Base-by-base conservation (phyloP, 331 rosid genomes). In the Acacia concinna region DNA sequence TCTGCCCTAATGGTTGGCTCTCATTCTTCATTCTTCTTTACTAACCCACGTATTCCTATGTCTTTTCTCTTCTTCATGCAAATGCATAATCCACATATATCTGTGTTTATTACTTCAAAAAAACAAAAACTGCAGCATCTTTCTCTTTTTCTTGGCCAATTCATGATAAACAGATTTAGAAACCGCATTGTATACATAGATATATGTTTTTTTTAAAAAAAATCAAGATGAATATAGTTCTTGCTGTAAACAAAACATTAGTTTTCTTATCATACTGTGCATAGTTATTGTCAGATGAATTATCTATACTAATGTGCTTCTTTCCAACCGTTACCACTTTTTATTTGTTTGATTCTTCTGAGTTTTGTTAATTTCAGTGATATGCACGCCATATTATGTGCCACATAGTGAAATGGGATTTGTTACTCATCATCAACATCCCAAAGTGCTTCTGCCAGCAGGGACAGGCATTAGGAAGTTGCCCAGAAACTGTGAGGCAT, bases 1-100 rank as follows among this genome's bases (percentile, higher is more conserved):
- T 91, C 75, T 79, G 74, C 77, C 82, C 92, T 28, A 88, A 86
- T 78, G 92, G 97, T 93, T n/a, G 17, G 5, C 41, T 32, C 44
- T 34, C 44, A 18, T 9, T 27, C 13, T 40, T 30, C 9, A 31
- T 28, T 37, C 9, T 12, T 27, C 65, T 25, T 20, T 13, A 6
- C 28, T 6, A 21, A n/a, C 60, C 27, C 13, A 23, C 5, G 4
- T 11, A 11, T 25, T 57, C 17, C 13, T 9, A 30, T 25, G 12
- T 30, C 40, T 13, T 6, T 14, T 14, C 18, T 28, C 2, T 28
- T 30, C 40, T 62, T 3, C 40, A 30, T 62, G 68, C 68, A 62
- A 62, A 30, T 62, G 10, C 37, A 15, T 8, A 38, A 38, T 38
- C 18, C 27, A 34, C 34, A 1, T 12, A 23, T 56, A 3, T 40